Evolutionary conservation across 176 grass and related monocot species (phyloP).

Genomic region (Puya raimondii): DNA sequence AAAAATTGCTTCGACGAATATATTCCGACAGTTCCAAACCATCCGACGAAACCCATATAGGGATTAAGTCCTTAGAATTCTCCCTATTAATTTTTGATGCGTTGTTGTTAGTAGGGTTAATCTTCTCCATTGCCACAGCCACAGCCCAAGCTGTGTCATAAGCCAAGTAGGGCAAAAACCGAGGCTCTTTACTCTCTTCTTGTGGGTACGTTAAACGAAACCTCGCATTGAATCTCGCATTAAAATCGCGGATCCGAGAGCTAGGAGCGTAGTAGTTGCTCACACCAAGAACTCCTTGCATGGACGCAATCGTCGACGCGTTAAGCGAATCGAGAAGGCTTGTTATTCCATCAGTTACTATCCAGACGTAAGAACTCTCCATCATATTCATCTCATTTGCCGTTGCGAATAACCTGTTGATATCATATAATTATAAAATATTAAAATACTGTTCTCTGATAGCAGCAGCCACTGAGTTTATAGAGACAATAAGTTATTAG

Average conservation of each 20-base stretch:
- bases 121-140: conserved; percentile 38
- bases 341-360: conserved; percentile 37
- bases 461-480: no score
- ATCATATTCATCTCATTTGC: conserved; percentile 49
- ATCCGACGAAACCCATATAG: conserved; percentile 19
- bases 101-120: conserved; percentile 3
- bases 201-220: conserved; percentile 22
- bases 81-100: background rate
- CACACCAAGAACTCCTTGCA: conserved; percentile 43
- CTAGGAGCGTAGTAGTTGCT: conserved; percentile 11
- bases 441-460: no score
- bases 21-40: conserved; percentile 26
- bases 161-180: conserved; percentile 27
- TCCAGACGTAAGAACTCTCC: conserved; percentile 40
- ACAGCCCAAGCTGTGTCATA: conserved; percentile 59
- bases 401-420: conserved; percentile 13
- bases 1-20: conserved; percentile 28
- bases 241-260: conserved; percentile 27
- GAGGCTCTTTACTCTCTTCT: conserved; percentile 15
- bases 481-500: no score
- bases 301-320: conserved; percentile 14
- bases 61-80: conserved; percentile 6
- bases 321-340: conserved; percentile 26
- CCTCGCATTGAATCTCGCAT: conserved; percentile 32
- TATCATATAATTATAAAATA: no score